Evolutionary conservation across 495 filamentous ascomycete species (phyloP).

Genomic region (Lindgomyces ingoldianus): DNA sequence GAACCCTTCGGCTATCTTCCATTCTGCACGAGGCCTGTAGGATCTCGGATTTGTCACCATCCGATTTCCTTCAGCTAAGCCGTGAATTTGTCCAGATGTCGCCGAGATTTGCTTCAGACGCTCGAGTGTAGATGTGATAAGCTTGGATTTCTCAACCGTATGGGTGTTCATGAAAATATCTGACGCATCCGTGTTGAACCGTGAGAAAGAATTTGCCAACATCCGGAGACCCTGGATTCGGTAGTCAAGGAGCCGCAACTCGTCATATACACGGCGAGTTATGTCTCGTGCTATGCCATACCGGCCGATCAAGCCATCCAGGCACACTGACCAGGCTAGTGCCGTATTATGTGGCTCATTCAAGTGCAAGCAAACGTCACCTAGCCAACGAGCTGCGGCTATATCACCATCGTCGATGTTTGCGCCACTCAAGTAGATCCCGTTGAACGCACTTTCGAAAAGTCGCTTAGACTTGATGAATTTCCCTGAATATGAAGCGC

Average conservation of each 20-base stretch:
- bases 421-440: constrained; percentile 11
- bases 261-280: constrained; percentile 10
- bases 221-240: constrained; percentile 6
- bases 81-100: neutral
- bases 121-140: neutral
- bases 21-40: constrained; percentile 1
- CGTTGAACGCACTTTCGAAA: constrained; percentile 22
- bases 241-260: neutral
- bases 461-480: constrained; percentile 25
- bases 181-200: constrained; percentile 3
- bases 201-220: constrained; percentile 5
- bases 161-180: constrained; percentile 10
- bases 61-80: neutral
- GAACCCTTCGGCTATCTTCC: neutral
- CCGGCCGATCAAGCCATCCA: constrained; percentile 12
- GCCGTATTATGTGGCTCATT: constrained; percentile 31
- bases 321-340: constrained; percentile 28
- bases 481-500: constrained; percentile 26
- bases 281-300: constrained; percentile 2
- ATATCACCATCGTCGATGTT: constrained; percentile 33
- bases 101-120: constrained; percentile 6
- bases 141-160: constrained; percentile 9
- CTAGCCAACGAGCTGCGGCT: constrained; percentile 35
- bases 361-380: constrained; percentile 31
- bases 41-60: neutral